Conservation (phyloP, 345 rosid genomes). For the Eucalyptus polyanthemos region DNA sequence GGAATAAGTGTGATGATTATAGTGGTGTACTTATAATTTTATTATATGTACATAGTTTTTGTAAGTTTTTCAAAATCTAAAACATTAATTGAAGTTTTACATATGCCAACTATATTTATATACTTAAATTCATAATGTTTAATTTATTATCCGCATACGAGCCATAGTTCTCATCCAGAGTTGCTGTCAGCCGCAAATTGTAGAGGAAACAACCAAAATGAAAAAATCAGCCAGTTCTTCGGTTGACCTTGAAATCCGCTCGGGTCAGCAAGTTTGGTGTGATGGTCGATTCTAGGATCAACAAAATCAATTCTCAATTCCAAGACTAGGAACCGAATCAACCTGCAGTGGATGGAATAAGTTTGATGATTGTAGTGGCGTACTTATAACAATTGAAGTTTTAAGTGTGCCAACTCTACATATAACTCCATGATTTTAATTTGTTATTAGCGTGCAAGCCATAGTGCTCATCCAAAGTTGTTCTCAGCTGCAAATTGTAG, state of each 20-base stretch:
- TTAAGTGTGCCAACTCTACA: not conserved
- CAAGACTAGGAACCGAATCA: not conserved
- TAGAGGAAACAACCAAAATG: not conserved
- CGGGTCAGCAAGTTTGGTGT: not conserved
- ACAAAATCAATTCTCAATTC: not conserved
- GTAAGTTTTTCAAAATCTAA: not conserved
- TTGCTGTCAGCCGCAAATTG: not conserved
- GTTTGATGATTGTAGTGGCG: not conserved
- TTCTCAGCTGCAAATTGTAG: not conserved
- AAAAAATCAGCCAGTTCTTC: not conserved
- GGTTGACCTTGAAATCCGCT: not conserved
- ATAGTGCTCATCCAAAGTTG: not conserved
- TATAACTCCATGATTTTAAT: not conserved
- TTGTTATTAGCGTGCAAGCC: not conserved
- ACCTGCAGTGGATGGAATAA: too few relatives aligned
- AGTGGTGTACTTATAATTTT: not conserved
- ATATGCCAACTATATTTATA: not conserved
- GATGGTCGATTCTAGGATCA: not conserved
- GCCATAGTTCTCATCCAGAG: not conserved
- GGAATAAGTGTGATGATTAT: not conserved
- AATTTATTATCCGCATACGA: rapidly evolving
- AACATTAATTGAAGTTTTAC: not conserved
- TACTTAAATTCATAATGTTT: too few relatives aligned
- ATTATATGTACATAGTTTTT: rapidly evolving
- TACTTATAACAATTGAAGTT: not conserved